Evolutionary conservation across 1,139 yeast genomes (phyloP).

Genomic region (Pichia sp.): DNA sequence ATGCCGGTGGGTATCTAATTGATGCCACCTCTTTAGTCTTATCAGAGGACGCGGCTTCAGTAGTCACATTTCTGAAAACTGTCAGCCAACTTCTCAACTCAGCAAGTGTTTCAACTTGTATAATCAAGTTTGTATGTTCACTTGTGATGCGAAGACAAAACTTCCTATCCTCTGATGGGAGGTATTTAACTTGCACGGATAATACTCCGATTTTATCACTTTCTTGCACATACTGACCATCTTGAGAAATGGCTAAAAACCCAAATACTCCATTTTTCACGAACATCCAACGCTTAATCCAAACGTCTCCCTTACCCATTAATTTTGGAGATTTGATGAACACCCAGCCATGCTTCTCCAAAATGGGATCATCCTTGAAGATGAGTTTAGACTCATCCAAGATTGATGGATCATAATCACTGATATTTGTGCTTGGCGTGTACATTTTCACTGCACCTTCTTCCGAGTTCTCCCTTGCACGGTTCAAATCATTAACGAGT

Average conservation of each 20-base stretch:
- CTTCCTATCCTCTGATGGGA: constrained; percentile 69
- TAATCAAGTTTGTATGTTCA: constrained; percentile 47
- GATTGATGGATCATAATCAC: constrained; percentile 47
- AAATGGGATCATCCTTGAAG: constrained; percentile 22
- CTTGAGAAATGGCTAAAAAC: constrained; percentile 61
- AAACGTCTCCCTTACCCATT: constrained; percentile 43
- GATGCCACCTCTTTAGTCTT: constrained; percentile 46
- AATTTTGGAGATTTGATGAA: constrained; percentile 60
- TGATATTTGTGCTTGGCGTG: constrained; percentile 54
- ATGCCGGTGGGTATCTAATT: constrained; percentile 62
- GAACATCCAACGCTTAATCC: constrained; percentile 91
- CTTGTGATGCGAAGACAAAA: constrained; percentile 83
- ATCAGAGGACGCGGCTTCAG: constrained; percentile 39
- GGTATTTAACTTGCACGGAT: constrained; percentile 60
- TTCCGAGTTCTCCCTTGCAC: constrained; percentile 62
- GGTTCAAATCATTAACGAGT: constrained; percentile 25
- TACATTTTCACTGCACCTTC: constrained; percentile 45
- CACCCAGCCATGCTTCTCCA: constrained; percentile 83
- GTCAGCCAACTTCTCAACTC: constrained; percentile 77
- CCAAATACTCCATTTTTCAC: constrained; percentile 84
- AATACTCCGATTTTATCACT: constrained; percentile 82
- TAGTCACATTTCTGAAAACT: constrained; percentile 59
- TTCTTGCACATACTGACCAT: constrained; percentile 78
- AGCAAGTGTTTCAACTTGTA: constrained; percentile 70
- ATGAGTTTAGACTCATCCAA: constrained; percentile 38